Conservation (phyloP, 345 rosid genomes). For the Passiflora organensis region DNA sequence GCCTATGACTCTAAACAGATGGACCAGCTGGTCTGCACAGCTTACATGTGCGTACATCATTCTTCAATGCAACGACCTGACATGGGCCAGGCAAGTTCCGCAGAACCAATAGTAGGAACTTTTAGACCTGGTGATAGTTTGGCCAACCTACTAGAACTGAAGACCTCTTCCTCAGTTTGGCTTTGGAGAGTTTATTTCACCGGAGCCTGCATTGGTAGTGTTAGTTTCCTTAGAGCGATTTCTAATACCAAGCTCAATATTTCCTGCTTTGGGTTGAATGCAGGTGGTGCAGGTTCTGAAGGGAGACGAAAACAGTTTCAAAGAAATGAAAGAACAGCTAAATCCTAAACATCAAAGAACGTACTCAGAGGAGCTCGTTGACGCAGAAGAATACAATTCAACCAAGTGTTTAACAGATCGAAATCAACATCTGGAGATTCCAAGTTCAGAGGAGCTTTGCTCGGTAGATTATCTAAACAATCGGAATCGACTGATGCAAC, state of each 20-base stretch:
- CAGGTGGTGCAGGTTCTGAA: constrained; percentile 58
- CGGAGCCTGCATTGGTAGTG: neutral
- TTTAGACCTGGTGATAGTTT: no score
- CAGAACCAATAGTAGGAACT: no score
- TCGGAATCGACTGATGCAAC: no score
- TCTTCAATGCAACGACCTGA: constrained; percentile 60
- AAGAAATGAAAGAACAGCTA: constrained; percentile 30
- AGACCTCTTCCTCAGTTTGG: no score
- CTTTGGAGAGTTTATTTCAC: neutral
- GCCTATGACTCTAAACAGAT: constrained; percentile 48
- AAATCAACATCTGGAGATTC: constrained; percentile 49
- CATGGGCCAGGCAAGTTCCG: constrained; percentile 62
- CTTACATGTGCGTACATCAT: constrained; percentile 57
- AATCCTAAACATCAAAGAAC: constrained; percentile 42
- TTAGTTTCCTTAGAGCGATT: no score
- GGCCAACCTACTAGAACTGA: no score
- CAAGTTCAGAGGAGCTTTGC: neutral
- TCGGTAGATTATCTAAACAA: neutral
- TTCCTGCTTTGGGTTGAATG: neutral
- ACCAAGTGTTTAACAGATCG: constrained; percentile 50
- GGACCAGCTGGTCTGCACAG: constrained; percentile 38
- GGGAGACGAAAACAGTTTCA: constrained; percentile 41
- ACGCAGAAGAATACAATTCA: constrained; percentile 70
- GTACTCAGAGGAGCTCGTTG: constrained; percentile 62
- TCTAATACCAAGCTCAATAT: neutral